Conservation (phyloP, 352 stramenopile genomes). For the Globisporangium radiosum region DNA sequence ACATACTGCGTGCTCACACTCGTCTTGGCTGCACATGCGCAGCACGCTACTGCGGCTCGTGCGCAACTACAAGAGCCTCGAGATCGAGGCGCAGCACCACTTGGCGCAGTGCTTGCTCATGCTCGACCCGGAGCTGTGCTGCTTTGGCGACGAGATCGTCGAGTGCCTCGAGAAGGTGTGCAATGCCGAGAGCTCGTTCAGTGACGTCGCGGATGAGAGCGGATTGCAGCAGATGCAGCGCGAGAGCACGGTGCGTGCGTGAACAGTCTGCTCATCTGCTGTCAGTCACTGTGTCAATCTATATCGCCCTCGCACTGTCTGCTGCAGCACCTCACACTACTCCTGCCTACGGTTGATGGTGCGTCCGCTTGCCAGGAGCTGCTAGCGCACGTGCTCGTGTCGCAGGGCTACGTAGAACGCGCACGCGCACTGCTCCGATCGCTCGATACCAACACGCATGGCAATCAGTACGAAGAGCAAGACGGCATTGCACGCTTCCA, state of each 20-base stretch:
- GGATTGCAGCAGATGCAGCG: conserved; percentile 14
- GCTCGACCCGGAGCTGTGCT: conserved; percentile 21
- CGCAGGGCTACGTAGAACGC: conserved; percentile 16
- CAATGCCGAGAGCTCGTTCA: background rate
- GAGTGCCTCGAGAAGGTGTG: conserved; percentile 27
- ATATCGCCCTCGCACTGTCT: too few species aligned
- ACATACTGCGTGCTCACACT: too few species aligned
- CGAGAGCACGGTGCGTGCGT: conserved; percentile 20
- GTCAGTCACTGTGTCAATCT: background rate
- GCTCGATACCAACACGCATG: background rate
- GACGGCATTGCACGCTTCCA: conserved; percentile 24
- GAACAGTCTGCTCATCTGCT: background rate
- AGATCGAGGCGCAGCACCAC: conserved; percentile 29
- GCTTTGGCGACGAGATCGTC: conserved; percentile 17
- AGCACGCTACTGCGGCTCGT: conserved; percentile 24
- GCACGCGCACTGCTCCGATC: background rate
- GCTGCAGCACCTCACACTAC: too few species aligned
- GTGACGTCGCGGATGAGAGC: conserved; percentile 12
- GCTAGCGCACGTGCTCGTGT: conserved; percentile 32
- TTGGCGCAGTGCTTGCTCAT: conserved; percentile 43
- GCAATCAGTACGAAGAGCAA: conserved; percentile 15
- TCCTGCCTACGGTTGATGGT: too few species aligned
- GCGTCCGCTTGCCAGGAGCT: conserved; percentile 27
- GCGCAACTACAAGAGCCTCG: conserved; percentile 14
- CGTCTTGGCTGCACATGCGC: background rate